Evolutionary conservation across 495 filamentous ascomycete species (phyloP).

Genomic region (Penicillium longicatenatum): DNA sequence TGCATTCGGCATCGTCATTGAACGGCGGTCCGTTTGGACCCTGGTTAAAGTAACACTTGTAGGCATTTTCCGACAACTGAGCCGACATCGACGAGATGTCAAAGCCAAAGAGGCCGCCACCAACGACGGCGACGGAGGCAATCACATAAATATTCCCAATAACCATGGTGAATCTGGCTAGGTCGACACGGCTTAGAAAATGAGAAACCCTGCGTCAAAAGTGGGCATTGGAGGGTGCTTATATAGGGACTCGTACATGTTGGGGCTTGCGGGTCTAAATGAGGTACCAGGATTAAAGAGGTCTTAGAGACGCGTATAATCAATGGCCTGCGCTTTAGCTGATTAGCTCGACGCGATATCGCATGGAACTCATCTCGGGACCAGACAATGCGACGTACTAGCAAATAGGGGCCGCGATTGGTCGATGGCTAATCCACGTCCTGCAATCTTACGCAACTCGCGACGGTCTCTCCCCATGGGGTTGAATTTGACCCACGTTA

Average conservation of each 20-base stretch:
- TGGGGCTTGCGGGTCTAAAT: neutral
- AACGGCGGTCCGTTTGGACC: constrained; percentile 28
- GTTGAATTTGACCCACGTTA: constrained; percentile 2
- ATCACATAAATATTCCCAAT: constrained; percentile 68
- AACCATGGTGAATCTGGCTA: constrained; percentile 1
- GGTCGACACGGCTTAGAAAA: neutral
- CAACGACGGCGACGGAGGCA: constrained; percentile 72
- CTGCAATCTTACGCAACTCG: neutral
- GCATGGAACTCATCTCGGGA: neutral
- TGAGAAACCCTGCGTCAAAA: neutral
- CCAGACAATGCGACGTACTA: constrained; percentile 2
- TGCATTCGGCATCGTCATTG: constrained; percentile 35
- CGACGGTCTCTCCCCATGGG: constrained; percentile 6
- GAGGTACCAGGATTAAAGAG: neutral
- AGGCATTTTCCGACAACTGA: constrained; percentile 60
- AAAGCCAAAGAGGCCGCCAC: constrained; percentile 80
- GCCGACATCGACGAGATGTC: constrained; percentile 84
- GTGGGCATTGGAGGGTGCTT: neutral
- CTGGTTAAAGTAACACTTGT: constrained; percentile 67
- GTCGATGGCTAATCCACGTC: neutral
- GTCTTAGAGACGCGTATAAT: neutral
- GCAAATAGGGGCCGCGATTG: neutral
- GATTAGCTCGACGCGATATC: constrained; percentile 8
- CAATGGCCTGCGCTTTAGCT: too few relatives aligned
- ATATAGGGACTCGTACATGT: neutral